Conservation (phyloP, 805 yeast genomes). For the Metschnikowia baotianmanensis region DNA sequence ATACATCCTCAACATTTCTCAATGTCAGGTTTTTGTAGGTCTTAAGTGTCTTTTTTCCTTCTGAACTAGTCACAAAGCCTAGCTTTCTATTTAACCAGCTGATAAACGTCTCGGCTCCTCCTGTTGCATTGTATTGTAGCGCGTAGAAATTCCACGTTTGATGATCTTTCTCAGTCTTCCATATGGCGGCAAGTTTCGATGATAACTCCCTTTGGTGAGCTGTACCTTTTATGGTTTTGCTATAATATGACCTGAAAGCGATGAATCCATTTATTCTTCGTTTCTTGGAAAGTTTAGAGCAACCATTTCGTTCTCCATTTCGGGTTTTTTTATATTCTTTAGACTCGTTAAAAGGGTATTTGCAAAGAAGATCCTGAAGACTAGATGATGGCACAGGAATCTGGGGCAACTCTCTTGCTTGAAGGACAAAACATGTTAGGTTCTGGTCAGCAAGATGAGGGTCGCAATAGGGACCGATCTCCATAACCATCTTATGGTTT, state of each 20-base stretch:
- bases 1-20: constrained; percentile 10
- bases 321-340: neutral
- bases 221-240: constrained; percentile 7
- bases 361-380: constrained; percentile 3
- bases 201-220: constrained; percentile 7
- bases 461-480: neutral
- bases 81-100: constrained; percentile 7
- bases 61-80: neutral
- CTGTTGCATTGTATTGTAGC: constrained; percentile 11
- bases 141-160: constrained; percentile 10
- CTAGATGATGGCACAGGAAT: constrained; percentile 4
- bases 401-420: constrained; percentile 1
- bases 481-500: too few relatives aligned
- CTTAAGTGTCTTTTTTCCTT: neutral
- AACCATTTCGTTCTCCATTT: neutral
- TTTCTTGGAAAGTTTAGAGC: neutral
- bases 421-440: constrained; percentile 3
- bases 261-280: constrained; percentile 9
- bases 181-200: constrained; percentile 4
- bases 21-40: neutral
- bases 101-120: constrained; percentile 8
- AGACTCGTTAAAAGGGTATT: neutral
- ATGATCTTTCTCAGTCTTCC: constrained; percentile 8
- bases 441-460: neutral
- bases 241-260: constrained; percentile 10